Evolutionary conservation across 495 filamentous ascomycete species (phyloP).

Genomic region (Penicillium egyptiacum): DNA sequence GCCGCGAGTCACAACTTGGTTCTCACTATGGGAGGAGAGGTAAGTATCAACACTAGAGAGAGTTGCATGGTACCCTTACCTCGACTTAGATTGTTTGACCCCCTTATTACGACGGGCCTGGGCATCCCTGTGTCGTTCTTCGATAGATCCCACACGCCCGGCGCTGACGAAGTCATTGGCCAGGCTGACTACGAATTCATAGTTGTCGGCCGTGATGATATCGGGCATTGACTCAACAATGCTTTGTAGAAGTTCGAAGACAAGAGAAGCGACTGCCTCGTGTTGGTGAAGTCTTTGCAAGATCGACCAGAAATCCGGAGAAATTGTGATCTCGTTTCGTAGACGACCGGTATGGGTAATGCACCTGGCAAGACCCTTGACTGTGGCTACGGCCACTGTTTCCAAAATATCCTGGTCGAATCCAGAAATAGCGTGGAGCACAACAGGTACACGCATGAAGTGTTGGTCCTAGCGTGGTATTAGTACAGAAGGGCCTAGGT

Average conservation of each 20-base stretch:
- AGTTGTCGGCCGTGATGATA: slow-evolving; percentile 91
- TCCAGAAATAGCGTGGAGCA: slow-evolving; percentile 86
- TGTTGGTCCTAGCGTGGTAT: slow-evolving; percentile 68
- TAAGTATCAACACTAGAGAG: slow-evolving; percentile 16
- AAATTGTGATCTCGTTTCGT: slow-evolving; percentile 88
- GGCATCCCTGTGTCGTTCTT: slow-evolving; percentile 76
- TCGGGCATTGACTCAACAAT: slow-evolving; percentile 65
- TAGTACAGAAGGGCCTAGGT: slow-evolving; percentile 21
- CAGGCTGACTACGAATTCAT: slow-evolving; percentile 77
- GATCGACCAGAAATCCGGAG: slow-evolving; percentile 96
- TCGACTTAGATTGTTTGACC: slow-evolving; percentile 56
- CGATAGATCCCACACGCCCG: slow-evolving; percentile 73
- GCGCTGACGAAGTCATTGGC: slow-evolving; percentile 89
- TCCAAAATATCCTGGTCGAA: slow-evolving; percentile 76
- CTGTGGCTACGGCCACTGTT: slow-evolving; percentile 68
- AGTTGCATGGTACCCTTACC: slow-evolving; percentile 45
- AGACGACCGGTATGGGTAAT: slow-evolving; percentile 72
- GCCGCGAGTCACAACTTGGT: slow-evolving; percentile 72
- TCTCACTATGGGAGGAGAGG: slow-evolving; percentile 51
- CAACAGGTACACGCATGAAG: slow-evolving; percentile 86
- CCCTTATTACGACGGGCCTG: slow-evolving; percentile 51
- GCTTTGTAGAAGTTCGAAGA: slow-evolving; percentile 78
- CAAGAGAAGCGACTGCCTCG: slow-evolving; percentile 66
- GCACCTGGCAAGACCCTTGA: slow-evolving; percentile 79
- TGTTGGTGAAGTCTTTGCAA: slow-evolving; percentile 70